Evolutionary conservation across 2,329 filamentous ascomycete species (phyloP).

Genomic region (Aureobasidium mangrovei): DNA sequence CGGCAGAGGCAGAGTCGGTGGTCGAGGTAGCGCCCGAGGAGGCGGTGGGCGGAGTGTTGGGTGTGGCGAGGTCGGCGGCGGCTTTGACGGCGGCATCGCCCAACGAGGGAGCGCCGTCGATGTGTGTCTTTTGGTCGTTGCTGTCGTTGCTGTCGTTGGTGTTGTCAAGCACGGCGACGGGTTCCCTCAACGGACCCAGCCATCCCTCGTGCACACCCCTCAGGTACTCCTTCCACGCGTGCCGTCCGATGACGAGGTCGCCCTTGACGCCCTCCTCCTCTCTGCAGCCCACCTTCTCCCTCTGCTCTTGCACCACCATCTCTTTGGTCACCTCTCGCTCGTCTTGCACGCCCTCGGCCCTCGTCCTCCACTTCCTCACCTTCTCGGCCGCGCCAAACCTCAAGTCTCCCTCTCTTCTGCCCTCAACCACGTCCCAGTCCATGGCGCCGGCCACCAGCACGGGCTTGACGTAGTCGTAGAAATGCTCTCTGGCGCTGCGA

Average conservation of each 20-base stretch:
- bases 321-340: constrained; percentile 43
- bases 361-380: constrained; percentile 58
- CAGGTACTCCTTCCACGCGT: constrained; percentile 97
- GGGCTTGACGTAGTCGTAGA: constrained; percentile 91
- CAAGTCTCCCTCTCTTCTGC: constrained; percentile 84
- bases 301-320: constrained; percentile 51
- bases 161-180: constrained; percentile 24
- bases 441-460: constrained; percentile 79
- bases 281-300: constrained; percentile 57
- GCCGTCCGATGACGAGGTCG: constrained; percentile 80
- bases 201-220: constrained; percentile 91
- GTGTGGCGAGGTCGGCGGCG: constrained; percentile 16
- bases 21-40: constrained; percentile 26
- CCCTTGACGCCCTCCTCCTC: constrained; percentile 68
- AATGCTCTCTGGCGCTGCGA: constrained; percentile 81
- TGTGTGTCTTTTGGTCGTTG: constrained; percentile 15
- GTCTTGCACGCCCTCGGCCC: constrained; percentile 49
- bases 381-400: constrained; percentile 77
- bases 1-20: constrained; percentile 9
- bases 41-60: constrained; percentile 1
- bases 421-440: constrained; percentile 95
- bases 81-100: constrained; percentile 23
- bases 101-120: constrained; percentile 19
- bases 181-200: constrained; percentile 72
- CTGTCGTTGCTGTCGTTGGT: constrained; percentile 17